Evolutionary conservation across 2,329 filamentous ascomycete genomes (phyloP).

Genomic region (Lizonia empirigonia): DNA sequence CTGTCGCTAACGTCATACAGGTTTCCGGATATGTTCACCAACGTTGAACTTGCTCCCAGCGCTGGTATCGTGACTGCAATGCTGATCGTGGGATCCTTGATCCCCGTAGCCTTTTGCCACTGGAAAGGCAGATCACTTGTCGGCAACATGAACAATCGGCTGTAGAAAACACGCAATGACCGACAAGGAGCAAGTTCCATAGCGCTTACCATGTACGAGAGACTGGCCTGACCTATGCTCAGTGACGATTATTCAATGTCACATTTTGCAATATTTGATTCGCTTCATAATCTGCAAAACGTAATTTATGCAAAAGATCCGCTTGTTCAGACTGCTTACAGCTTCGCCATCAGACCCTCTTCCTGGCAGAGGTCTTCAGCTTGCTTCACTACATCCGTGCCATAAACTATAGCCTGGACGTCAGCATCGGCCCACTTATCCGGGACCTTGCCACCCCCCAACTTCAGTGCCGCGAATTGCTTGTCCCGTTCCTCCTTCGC

Average conservation of each 20-base stretch:
- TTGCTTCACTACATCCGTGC: constrained; percentile 52
- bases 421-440: constrained; percentile 61
- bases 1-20: background rate
- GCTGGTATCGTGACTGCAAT: constrained; percentile 47
- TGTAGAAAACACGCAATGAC: background rate
- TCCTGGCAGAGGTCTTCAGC: constrained; percentile 53
- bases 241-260: background rate
- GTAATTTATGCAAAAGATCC: background rate
- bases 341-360: constrained; percentile 27
- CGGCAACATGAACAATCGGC: constrained; percentile 22
- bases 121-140: constrained; percentile 31
- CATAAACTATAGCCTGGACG: constrained; percentile 57
- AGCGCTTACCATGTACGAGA: too few relatives aligned
- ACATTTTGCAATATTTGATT: background rate
- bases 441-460: constrained; percentile 52
- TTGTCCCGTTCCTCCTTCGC: constrained; percentile 65
- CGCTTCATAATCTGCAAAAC: background rate
- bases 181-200: background rate
- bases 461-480: constrained; percentile 57
- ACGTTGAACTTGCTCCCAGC: constrained; percentile 45
- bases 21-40: constrained; percentile 49
- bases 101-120: constrained; percentile 34
- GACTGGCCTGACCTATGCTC: too few relatives aligned
- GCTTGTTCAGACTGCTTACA: background rate
- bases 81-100: constrained; percentile 31